These are phyloP conservation scores for Phytopythium vexans DNA, from an alignment of 352 stramenopile genomes.

Conservation along the genomic window DNA sequence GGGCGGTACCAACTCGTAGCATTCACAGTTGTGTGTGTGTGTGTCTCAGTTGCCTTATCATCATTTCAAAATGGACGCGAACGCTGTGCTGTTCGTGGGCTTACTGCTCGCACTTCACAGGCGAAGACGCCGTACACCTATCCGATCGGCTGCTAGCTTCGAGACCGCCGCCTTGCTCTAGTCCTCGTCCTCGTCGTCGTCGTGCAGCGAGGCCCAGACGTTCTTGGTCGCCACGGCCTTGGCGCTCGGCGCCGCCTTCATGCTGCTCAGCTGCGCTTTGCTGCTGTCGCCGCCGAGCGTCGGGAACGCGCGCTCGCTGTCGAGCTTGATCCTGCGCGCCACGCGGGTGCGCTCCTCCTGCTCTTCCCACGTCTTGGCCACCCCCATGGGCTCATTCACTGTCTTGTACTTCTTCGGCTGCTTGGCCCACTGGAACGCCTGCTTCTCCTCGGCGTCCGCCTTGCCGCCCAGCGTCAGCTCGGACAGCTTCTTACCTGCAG, in stretches of 20 bases:
- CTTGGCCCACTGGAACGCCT: slow-evolving; percentile 75
- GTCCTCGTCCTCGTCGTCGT: slow-evolving; percentile 62
- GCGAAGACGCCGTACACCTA: no score
- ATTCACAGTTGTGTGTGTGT: not conserved
- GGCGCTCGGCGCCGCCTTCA: slow-evolving; percentile 47
- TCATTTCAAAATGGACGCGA: no score
- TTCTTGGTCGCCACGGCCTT: slow-evolving; percentile 76
- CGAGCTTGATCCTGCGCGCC: slow-evolving; percentile 53
- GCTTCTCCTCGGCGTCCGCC: slow-evolving; percentile 41
- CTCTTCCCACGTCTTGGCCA: slow-evolving; percentile 66
- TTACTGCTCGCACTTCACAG: no score
- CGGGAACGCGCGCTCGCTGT: slow-evolving; percentile 75
- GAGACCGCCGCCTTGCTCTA: slow-evolving; percentile 11
- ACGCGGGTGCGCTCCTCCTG: slow-evolving; percentile 70
- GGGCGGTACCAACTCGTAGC: not conserved
- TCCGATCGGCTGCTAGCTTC: no score
- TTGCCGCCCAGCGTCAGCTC: slow-evolving; percentile 60
- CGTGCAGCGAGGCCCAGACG: slow-evolving; percentile 59
- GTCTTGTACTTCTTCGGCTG: slow-evolving; percentile 87
- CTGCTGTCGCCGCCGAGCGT: slow-evolving; percentile 55
- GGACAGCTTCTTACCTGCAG: slow-evolving; percentile 50
- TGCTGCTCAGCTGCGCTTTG: slow-evolving; percentile 51
- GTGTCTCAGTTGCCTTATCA: not conserved
- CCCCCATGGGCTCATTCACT: slow-evolving; percentile 34
- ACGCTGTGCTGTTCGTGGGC: not conserved